phyloP scores from a whole-genome alignment of 176 grass and related monocot species.

The Oryza punctata region DNA sequence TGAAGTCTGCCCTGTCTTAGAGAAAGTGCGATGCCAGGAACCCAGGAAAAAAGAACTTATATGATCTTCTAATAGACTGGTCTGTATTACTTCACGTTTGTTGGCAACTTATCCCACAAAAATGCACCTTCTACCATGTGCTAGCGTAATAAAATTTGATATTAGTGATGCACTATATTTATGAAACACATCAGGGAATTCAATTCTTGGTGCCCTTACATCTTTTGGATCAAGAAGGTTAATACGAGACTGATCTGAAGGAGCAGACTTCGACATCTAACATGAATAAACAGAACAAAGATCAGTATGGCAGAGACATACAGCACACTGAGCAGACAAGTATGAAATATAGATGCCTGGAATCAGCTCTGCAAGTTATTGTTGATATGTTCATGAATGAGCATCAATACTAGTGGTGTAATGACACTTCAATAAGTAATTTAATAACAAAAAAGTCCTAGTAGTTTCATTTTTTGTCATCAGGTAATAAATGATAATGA shows the following conservation, averaged over 20 bases:
- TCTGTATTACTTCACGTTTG: not conserved
- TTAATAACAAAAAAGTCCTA: not conserved
- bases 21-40: not conserved
- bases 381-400: not conserved
- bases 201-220: constrained; percentile 50
- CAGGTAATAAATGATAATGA: constrained; percentile 2
- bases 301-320: constrained; percentile 14
- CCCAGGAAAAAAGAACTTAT: not conserved
- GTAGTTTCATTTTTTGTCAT: constrained; percentile 4
- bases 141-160: not conserved
- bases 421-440: not conserved
- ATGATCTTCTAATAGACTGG: not conserved
- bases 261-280: constrained; percentile 97
- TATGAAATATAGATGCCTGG: constrained; percentile 14
- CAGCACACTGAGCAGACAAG: not conserved
- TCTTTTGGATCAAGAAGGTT: constrained; percentile 98
- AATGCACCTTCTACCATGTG: not conserved
- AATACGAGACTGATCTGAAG: constrained; percentile 96
- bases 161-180: not conserved
- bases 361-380: constrained; percentile 24
- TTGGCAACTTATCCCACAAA: not conserved
- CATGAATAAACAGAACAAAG: constrained; percentile 36
- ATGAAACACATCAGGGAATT: constrained; percentile 22
- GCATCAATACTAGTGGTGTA: constrained; percentile 18
- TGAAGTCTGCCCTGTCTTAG: too few species aligned